phyloP scores from a whole-genome alignment of 257 asterid species.

The Solanum appendiculatum region DNA sequence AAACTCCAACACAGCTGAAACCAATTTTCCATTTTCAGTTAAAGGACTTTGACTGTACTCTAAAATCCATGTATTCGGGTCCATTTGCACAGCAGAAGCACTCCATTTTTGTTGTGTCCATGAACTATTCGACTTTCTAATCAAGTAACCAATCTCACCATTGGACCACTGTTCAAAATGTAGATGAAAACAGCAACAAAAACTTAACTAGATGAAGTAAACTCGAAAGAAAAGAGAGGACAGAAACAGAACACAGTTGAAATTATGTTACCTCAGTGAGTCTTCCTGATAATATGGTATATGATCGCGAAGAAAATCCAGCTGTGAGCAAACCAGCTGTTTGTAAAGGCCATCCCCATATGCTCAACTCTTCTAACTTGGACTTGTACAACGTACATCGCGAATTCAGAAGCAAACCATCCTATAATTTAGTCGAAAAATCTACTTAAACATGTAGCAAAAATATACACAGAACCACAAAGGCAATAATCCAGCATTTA shows the following conservation, averaged over 20 bases:
- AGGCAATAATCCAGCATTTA: neutral
- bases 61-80: slow-evolving; percentile 77
- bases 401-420: slow-evolving; percentile 51
- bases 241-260: neutral
- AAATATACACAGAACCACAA: neutral
- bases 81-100: slow-evolving; percentile 59
- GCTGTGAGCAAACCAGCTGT: slow-evolving; percentile 75
- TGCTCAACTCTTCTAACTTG: slow-evolving; percentile 51
- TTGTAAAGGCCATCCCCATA: slow-evolving; percentile 97
- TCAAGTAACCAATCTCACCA: slow-evolving; percentile 26
- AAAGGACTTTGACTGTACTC: slow-evolving; percentile 49
- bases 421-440: slow-evolving; percentile 21
- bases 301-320: slow-evolving; percentile 39
- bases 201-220: neutral
- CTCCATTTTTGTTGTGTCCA: slow-evolving; percentile 71
- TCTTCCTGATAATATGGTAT: slow-evolving; percentile 59
- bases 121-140: slow-evolving; percentile 36
- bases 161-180: slow-evolving; percentile 46
- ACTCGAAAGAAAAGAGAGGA: neutral
- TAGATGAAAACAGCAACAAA: neutral
- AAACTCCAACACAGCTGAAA: slow-evolving; percentile 40
- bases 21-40: slow-evolving; percentile 31
- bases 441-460: neutral
- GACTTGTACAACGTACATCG: slow-evolving; percentile 47
- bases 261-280: slow-evolving; percentile 48